Base-by-base conservation (phyloP, 495 filamentous ascomycete genomes). In the Xylaria acuta region DNA sequence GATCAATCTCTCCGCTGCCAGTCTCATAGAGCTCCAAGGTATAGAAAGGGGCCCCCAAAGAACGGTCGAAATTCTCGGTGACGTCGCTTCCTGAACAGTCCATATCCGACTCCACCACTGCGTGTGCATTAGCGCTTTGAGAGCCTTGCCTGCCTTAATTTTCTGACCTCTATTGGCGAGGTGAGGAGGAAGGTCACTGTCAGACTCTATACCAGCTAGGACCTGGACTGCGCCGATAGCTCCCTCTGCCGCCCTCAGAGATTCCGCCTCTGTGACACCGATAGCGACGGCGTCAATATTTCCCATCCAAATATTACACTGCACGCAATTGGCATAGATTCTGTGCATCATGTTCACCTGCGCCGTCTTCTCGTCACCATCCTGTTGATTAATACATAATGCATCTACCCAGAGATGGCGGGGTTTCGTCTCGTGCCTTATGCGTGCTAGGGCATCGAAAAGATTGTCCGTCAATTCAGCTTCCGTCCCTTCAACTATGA, bases 301-400 rank as follows among this genome's bases (percentile, higher is more conserved):
- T 0, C 73, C 73, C 27, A 75, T 53, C 58, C 70, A 68, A 32
- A 75, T 58, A 30, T 60, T 43, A 40, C 73, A 75, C 47, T 70
- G 69, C 34, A 32, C 49, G 45, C 73, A 75, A 5, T 65, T 47
- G 20, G 65, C 9, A 41, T 80, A 84, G 69, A 84, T 79, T 54
- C 62, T 74, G 34, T 73, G 73, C 81, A 83, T 82, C 67, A 82
- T 74, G 60, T 74, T 74, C n/a, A 83, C 73, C 63, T 83, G 80
- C 12, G 74, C 70, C 14, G 72, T 72, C 45, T 81, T 81, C 72
- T 83, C 81, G 9, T 70, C 41, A 16, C 72, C 36, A 63, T 82
- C 76, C 14, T 78, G 70, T 62, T 82, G 80, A 70, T 82, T 80
- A 14, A 70, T 70, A 27, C 68, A 70, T 30, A 70, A 45, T 30